phyloP scores from a whole-genome alignment of 768 basidiomycete genomes.

The Rhizopogon roseolus region DNA sequence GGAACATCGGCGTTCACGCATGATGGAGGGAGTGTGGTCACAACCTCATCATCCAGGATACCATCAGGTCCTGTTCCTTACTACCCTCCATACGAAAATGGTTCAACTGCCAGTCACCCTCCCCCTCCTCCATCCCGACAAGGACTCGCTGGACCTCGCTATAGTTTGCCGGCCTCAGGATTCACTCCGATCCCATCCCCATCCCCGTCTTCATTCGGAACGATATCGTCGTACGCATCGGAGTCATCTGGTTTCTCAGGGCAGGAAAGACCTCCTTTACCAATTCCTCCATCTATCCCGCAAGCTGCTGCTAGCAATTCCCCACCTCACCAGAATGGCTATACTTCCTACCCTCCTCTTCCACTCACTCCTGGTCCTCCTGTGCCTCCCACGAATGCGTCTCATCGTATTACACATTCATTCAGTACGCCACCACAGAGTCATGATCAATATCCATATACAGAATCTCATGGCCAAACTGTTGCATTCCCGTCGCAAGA shows the following conservation, averaged over 20 bases:
- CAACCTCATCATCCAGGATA: constrained; percentile 29
- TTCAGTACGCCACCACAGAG: constrained; percentile 20
- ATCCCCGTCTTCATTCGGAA: constrained; percentile 32
- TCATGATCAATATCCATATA: constrained; percentile 18
- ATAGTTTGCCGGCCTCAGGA: constrained; percentile 68
- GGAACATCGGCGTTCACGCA: neutral
- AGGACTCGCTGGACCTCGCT: constrained; percentile 48
- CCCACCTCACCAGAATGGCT: constrained; percentile 12
- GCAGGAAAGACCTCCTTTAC: constrained; percentile 39
- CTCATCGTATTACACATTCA: constrained; percentile 23
- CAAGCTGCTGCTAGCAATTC: constrained; percentile 13
- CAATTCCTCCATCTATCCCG: constrained; percentile 16
- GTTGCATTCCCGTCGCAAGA: constrained; percentile 18
- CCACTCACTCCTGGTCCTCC: constrained; percentile 9
- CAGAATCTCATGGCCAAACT: constrained; percentile 15
- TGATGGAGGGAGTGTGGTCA: constrained; percentile 22
- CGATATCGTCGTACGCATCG: constrained; percentile 31
- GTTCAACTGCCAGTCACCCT: constrained; percentile 21
- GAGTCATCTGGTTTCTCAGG: constrained; percentile 26
- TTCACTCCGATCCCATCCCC: constrained; percentile 52
- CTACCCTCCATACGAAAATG: constrained; percentile 42
- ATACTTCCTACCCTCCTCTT: constrained; percentile 9
- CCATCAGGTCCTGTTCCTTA: constrained; percentile 34
- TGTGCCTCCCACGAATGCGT: constrained; percentile 9
- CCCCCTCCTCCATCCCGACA: constrained; percentile 20